Evolutionary conservation across 1,284 basidiomycete species (phyloP).

Genomic region (Spongiforma sp.): DNA sequence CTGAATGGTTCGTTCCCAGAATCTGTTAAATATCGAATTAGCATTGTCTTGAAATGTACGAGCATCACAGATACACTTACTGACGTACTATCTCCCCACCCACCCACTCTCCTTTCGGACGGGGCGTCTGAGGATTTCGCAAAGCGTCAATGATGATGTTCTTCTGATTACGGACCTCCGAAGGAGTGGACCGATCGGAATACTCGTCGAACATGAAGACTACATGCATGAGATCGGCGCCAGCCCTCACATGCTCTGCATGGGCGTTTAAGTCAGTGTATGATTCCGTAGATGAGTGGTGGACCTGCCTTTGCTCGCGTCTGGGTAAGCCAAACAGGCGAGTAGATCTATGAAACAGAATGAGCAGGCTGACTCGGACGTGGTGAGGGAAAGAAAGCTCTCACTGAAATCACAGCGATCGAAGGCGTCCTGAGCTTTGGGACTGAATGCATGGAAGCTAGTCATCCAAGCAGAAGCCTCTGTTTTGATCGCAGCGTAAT

Average conservation of each 20-base stretch:
- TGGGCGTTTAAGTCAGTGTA: background rate
- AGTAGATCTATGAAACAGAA: background rate
- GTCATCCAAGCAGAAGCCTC: background rate
- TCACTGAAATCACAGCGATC: background rate
- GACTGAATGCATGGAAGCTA: background rate
- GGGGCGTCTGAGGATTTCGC: no score
- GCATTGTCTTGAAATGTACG: no score
- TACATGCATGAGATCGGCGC: background rate
- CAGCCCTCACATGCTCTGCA: background rate
- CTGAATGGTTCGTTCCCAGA: slow-evolving; percentile 17
- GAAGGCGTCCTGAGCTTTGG: background rate
- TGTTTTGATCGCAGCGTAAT: background rate
- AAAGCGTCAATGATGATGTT: no score
- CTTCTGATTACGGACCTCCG: background rate
- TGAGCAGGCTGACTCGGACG: background rate
- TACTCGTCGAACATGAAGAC: no score
- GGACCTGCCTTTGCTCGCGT: background rate
- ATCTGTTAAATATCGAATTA: background rate
- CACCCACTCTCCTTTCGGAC: no score
- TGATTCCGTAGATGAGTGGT: background rate
- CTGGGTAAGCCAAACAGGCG: background rate
- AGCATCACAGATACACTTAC: no score
- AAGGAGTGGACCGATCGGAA: background rate
- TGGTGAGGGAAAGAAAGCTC: background rate
- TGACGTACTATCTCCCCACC: no score